phyloP scores from a whole-genome alignment of 805 yeast genomes.

The Candida methanosorbosa region DNA sequence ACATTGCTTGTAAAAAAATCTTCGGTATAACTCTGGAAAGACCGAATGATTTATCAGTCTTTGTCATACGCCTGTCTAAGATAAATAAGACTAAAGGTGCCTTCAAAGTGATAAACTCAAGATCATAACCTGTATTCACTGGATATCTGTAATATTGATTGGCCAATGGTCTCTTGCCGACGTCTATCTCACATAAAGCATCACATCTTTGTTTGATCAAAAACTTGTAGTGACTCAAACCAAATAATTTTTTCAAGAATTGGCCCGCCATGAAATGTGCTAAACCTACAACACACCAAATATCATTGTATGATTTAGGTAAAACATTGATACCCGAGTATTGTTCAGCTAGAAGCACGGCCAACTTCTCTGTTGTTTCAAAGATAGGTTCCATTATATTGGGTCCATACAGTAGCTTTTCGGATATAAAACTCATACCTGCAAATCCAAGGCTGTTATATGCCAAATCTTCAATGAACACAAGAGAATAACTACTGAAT shows the following conservation, averaged over 20 bases:
- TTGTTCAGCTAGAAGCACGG: constrained; percentile 72
- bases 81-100: constrained; percentile 82
- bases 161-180: constrained; percentile 78
- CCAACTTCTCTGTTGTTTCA: constrained; percentile 54
- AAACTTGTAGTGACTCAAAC: constrained; percentile 73
- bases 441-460: constrained; percentile 54
- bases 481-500: constrained; percentile 69
- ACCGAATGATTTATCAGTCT: constrained; percentile 92
- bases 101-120: constrained; percentile 65
- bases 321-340: constrained; percentile 92
- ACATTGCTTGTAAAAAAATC: constrained; percentile 87
- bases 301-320: constrained; percentile 67
- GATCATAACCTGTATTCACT: constrained; percentile 42
- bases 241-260: constrained; percentile 65
- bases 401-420: constrained; percentile 60
- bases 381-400: constrained; percentile 73
- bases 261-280: constrained; percentile 74
- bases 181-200: constrained; percentile 60
- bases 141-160: constrained; percentile 61
- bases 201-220: constrained; percentile 59
- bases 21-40: constrained; percentile 87
- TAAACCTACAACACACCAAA: constrained; percentile 88
- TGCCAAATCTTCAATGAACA: constrained; percentile 56
- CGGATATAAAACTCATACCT: constrained; percentile 58
- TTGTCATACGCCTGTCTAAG: constrained; percentile 87